A percentile compares a stretch with the other conserved stretches of the same genome.
These are phyloP conservation scores for Plantago elongata DNA, from an alignment of 257 asterid species.

Conservation along the genomic window DNA sequence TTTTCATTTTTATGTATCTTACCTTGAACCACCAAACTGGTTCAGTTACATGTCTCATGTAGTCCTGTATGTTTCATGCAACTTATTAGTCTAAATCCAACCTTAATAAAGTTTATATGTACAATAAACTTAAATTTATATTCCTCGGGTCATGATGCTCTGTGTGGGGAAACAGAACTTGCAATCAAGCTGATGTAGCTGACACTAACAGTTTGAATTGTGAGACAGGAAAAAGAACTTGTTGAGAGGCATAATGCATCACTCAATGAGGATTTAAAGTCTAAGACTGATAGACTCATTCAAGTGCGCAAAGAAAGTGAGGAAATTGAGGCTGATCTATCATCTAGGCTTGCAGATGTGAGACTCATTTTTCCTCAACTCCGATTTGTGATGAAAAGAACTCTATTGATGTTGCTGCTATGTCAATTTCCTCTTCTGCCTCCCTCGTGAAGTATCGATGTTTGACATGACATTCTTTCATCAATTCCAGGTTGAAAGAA, in stretches of 20 bases:
- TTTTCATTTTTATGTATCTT: not conserved
- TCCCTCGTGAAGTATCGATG: constrained; percentile 1
- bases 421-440: not conserved
- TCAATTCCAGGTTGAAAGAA: constrained; percentile 53
- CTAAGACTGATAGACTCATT: constrained; percentile 55
- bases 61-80: not conserved
- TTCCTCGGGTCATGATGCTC: not conserved
- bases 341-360: constrained; percentile 67
- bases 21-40: not conserved
- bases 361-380: constrained; percentile 22
- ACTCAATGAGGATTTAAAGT: constrained; percentile 83
- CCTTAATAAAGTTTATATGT: not conserved
- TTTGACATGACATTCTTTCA: constrained; percentile 2
- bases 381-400: constrained; percentile 4
- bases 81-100: too few species aligned
- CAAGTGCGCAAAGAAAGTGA: constrained; percentile 57
- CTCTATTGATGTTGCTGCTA: not conserved
- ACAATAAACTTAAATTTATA: not conserved
- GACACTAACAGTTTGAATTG: constrained; percentile 1
- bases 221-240: constrained; percentile 83
- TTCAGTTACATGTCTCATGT: not conserved
- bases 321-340: constrained; percentile 80
- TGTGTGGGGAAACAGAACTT: not conserved
- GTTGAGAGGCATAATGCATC: constrained; percentile 84
- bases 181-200: not conserved